Percentiles rank a stretch among this genome's conserved stretches.
These are phyloP conservation scores for Delphinella strobiligena DNA, from an alignment of 2,329 filamentous ascomycete species.

Conservation along the genomic window DNA sequence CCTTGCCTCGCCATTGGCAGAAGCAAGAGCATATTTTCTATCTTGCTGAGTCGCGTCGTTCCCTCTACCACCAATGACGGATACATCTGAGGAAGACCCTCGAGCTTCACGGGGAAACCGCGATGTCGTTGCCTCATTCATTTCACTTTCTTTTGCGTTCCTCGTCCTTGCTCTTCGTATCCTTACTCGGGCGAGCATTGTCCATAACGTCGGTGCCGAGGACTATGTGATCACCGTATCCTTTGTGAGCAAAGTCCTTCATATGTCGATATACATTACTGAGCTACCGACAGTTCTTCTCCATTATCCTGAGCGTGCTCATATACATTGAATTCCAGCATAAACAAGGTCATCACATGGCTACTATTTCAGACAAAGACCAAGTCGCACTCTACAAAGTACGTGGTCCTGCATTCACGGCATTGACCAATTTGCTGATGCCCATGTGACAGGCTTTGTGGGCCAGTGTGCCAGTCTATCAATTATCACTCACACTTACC, in stretches of 20 bases:
- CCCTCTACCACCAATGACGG: no score
- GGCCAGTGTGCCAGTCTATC: constrained; percentile 27
- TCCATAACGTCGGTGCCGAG: constrained; percentile 9
- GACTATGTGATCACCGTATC: constrained; percentile 8
- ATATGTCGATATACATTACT: neutral
- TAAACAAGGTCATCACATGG: constrained; percentile 7
- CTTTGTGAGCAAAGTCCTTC: constrained; percentile 2
- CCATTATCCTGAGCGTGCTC: constrained; percentile 7
- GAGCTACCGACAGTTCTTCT: neutral
- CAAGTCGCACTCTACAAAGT: constrained; percentile 6
- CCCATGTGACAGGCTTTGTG: constrained; percentile 9
- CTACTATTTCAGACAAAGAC: constrained; percentile 3
- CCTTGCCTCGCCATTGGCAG: no score
- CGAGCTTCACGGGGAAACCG: constrained; percentile 1
- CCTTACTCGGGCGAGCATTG: constrained; percentile 7
- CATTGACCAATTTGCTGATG: neutral
- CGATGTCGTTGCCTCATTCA: constrained; percentile 5
- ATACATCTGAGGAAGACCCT: no score
- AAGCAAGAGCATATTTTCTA: no score
- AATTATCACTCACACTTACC: constrained; percentile 24
- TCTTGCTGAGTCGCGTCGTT: no score
- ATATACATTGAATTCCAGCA: constrained; percentile 9
- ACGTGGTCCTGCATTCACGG: neutral
- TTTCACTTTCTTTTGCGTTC: constrained; percentile 8
- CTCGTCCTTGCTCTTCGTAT: constrained; percentile 7